Conservation (phyloP, 495 filamentous ascomycete genomes). For the Saxophila tyrrhenica region DNA sequence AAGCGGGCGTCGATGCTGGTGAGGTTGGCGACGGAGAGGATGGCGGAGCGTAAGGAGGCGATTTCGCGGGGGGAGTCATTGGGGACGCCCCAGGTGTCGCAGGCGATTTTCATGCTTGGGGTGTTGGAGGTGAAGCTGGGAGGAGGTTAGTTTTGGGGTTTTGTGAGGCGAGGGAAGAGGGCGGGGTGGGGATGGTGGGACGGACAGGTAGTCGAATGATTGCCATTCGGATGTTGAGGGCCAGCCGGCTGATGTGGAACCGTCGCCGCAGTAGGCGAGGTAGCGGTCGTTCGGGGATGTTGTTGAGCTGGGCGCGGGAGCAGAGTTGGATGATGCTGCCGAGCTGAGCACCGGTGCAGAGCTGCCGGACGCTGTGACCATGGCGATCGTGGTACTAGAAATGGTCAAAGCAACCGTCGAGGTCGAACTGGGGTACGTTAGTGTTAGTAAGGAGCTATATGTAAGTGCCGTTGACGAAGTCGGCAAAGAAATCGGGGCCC, state of each 20-base stretch:
- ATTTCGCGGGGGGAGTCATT: slow-evolving; percentile 4
- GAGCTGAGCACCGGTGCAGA: background rate
- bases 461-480: background rate
- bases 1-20: slow-evolving; percentile 16
- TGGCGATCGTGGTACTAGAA: background rate
- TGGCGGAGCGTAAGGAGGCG: background rate
- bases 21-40: background rate
- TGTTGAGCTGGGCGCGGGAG: background rate
- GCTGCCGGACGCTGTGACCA: background rate
- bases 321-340: slow-evolving; percentile 1
- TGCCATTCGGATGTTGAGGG: slow-evolving; percentile 7
- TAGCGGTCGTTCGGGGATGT: background rate
- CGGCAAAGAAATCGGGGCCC: background rate
- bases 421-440: background rate
- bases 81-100: slow-evolving; percentile 10
- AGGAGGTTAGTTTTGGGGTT: background rate
- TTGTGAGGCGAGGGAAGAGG: background rate
- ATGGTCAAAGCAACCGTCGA: background rate
- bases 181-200: background rate
- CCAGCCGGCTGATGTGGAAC: slow-evolving; percentile 9
- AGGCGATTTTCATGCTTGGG: slow-evolving; percentile 2
- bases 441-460: background rate
- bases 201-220: slow-evolving; percentile 9
- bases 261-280: slow-evolving; percentile 9
- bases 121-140: slow-evolving; percentile 8